Conservation (phyloP, 306 rosid species). For the Pterocarpus macrocarpus region DNA sequence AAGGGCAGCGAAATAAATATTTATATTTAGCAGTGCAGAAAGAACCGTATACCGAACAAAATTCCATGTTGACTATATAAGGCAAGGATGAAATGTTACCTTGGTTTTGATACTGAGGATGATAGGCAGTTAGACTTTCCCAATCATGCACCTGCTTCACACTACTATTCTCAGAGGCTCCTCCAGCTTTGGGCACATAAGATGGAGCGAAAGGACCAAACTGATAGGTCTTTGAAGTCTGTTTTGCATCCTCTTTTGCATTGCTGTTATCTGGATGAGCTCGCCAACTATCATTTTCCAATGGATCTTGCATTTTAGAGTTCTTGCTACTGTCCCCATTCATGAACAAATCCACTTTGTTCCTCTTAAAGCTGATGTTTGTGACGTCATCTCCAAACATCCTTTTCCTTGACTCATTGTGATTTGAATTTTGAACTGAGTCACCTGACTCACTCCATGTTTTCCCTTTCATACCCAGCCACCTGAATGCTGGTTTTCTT, state of each 20-base stretch:
- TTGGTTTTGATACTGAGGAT: slow-evolving; percentile 81
- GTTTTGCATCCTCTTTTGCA: slow-evolving; percentile 49
- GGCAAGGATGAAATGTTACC: slow-evolving; percentile 51
- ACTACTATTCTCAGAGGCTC: slow-evolving; percentile 44
- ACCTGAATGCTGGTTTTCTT: slow-evolving; percentile 84
- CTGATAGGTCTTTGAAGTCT: slow-evolving; percentile 57
- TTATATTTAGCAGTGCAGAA: neutral
- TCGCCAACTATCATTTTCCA: slow-evolving; percentile 24
- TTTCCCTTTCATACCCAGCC: slow-evolving; percentile 66
- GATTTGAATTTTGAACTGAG: slow-evolving; percentile 29
- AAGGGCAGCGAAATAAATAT: neutral
- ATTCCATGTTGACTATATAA: neutral
- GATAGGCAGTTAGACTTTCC: slow-evolving; percentile 65
- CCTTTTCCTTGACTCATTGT: slow-evolving; percentile 63
- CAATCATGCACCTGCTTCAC: slow-evolving; percentile 57
- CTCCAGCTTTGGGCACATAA: slow-evolving; percentile 48
- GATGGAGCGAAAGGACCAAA: slow-evolving; percentile 86
- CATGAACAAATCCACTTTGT: slow-evolving; percentile 48
- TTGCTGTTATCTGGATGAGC: slow-evolving; percentile 44
- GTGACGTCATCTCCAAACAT: slow-evolving; percentile 73
- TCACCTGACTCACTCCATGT: slow-evolving; percentile 34
- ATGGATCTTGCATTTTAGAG: slow-evolving; percentile 39
- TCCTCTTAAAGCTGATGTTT: slow-evolving; percentile 63
- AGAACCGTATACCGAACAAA: neutral
- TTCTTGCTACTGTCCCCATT: slow-evolving; percentile 36